Percentiles rank a stretch among this genome's conserved stretches.
These are phyloP conservation scores for Hirschfeldia incana DNA, from an alignment of 345 rosid genomes.

Conservation along the genomic window DNA sequence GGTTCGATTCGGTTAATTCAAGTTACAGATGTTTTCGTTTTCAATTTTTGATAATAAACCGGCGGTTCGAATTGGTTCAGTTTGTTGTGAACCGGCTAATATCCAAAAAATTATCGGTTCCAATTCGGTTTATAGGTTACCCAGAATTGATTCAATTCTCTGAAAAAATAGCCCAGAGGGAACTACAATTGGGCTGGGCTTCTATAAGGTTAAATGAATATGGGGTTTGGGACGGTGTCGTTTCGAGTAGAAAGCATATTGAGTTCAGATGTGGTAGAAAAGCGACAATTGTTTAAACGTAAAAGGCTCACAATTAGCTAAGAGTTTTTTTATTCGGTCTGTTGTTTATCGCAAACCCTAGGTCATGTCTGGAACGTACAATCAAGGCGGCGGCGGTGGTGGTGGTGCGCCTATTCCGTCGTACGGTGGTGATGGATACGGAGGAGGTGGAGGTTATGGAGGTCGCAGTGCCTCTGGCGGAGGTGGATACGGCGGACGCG, in stretches of 20 bases:
- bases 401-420: conserved; percentile 45
- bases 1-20: neutral
- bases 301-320: neutral
- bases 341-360: neutral
- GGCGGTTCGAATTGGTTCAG: neutral
- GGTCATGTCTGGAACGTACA: neutral
- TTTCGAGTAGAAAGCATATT: neutral
- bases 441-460: conserved; percentile 44
- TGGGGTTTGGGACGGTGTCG: neutral
- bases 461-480: conserved; percentile 51
- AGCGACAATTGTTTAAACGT: neutral
- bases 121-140: too few species aligned
- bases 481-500: conserved; percentile 48
- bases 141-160: neutral
- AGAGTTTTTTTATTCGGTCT: neutral
- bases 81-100: neutral
- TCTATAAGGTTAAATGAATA: neutral
- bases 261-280: neutral
- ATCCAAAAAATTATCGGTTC: neutral
- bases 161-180: neutral
- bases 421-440: conserved; percentile 47
- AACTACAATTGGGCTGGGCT: neutral
- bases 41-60: neutral
- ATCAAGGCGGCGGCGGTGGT: neutral
- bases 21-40: neutral